phyloP scores from a whole-genome alignment of 768 basidiomycete genomes.

The Russula lepida region DNA sequence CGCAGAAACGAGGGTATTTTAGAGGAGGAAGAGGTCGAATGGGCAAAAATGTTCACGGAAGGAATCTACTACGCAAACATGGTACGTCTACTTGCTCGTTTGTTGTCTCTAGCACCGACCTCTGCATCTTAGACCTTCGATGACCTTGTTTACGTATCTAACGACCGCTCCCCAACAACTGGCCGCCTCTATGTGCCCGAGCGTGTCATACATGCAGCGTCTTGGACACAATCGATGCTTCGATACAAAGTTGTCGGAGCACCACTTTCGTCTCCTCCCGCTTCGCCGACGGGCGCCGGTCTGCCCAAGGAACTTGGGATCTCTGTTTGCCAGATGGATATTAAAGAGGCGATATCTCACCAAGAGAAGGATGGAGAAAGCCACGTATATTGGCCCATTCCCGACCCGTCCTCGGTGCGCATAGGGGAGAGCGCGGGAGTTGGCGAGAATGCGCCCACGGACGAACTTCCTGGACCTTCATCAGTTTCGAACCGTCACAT shows the following conservation, averaged over 20 bases:
- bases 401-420: slow-evolving; percentile 59
- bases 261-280: slow-evolving; percentile 27
- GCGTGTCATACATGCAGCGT: slow-evolving; percentile 59
- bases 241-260: slow-evolving; percentile 46
- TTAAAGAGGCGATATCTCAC: slow-evolving; percentile 31
- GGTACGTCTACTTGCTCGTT: slow-evolving; percentile 37
- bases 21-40: slow-evolving; percentile 60
- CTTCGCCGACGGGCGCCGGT: slow-evolving; percentile 29
- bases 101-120: slow-evolving; percentile 12
- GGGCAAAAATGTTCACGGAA: slow-evolving; percentile 58
- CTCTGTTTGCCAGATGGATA: slow-evolving; percentile 44
- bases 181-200: slow-evolving; percentile 61
- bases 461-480: slow-evolving; percentile 49
- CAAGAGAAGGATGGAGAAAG: slow-evolving; percentile 21
- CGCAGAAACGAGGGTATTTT: slow-evolving; percentile 47
- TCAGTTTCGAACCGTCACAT: slow-evolving; percentile 23
- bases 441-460: slow-evolving; percentile 53
- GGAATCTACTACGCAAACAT: slow-evolving; percentile 85
- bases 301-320: slow-evolving; percentile 62
- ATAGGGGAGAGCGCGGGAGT: slow-evolving; percentile 60
- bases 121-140: slow-evolving; percentile 52
- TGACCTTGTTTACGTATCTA: slow-evolving; percentile 65
- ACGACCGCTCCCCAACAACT: slow-evolving; percentile 67
- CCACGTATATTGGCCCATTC: slow-evolving; percentile 53
- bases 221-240: slow-evolving; percentile 71